These are phyloP conservation scores for Lachnum nothofagi DNA, from an alignment of 2,329 filamentous ascomycete species.

Conservation along the genomic window DNA sequence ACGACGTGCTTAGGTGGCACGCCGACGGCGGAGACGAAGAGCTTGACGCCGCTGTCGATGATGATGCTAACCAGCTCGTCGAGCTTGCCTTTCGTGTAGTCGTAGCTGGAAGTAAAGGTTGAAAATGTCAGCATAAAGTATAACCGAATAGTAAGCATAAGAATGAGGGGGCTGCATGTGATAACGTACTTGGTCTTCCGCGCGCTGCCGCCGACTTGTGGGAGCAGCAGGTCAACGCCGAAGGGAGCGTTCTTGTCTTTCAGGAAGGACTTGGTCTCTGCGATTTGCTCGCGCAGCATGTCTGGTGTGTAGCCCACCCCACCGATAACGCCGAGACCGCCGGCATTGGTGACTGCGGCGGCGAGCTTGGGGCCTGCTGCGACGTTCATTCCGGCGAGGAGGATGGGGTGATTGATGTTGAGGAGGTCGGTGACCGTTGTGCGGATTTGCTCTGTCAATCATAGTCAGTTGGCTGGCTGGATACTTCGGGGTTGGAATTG, in stretches of 20 bases:
- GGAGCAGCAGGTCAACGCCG: constrained; percentile 86
- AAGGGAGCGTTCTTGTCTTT: constrained; percentile 91
- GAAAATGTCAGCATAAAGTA: too few relatives aligned
- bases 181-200: constrained; percentile 79
- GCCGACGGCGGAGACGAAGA: constrained; percentile 96
- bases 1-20: constrained; percentile 85
- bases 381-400: constrained; percentile 98
- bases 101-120: constrained; percentile 61
- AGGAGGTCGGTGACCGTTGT: constrained; percentile 93
- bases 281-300: constrained; percentile 92
- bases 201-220: constrained; percentile 89
- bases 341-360: constrained; percentile 93
- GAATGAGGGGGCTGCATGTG: constrained; percentile 6
- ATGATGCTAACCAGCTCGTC: constrained; percentile 84
- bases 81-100: constrained; percentile 99
- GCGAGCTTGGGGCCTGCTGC: constrained; percentile 94
- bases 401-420: constrained; percentile 92
- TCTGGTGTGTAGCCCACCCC: constrained; percentile 94
- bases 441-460: constrained; percentile 69
- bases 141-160: constrained; percentile 15
- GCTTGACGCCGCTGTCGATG: constrained; percentile 82
- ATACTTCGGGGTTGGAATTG: too few relatives aligned
- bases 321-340: constrained; percentile 92
- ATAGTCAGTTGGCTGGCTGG: constrained; percentile 23
- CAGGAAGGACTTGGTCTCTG: constrained; percentile 84